Conservation (phyloP, 2,329 filamentous ascomycete species). For the Furcasterigmium sp. region DNA sequence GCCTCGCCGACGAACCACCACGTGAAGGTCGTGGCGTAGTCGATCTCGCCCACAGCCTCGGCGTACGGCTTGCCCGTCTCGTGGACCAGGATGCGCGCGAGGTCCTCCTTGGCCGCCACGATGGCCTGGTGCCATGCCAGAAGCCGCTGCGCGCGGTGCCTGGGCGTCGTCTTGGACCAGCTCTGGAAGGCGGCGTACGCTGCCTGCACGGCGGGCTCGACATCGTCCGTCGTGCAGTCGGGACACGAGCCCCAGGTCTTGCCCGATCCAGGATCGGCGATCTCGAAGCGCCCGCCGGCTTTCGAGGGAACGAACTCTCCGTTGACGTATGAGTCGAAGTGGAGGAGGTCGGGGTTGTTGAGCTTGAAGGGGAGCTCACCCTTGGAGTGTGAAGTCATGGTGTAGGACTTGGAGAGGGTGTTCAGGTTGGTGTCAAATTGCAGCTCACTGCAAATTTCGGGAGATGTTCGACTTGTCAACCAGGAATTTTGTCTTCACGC, state of each 20-base stretch:
- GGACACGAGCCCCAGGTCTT: constrained; percentile 45
- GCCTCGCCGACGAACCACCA: constrained; percentile 54
- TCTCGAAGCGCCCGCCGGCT: constrained; percentile 42
- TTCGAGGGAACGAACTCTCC: constrained; percentile 39
- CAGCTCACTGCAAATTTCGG: too few species aligned
- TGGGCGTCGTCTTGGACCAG: constrained; percentile 28
- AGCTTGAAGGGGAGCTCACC: constrained; percentile 32
- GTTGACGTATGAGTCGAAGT: constrained; percentile 44
- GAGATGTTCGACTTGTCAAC: too few species aligned
- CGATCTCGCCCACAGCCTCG: constrained; percentile 49
- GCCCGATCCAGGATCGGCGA: constrained; percentile 48
- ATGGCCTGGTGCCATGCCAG: constrained; percentile 31
- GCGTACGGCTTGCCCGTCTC: constrained; percentile 54
- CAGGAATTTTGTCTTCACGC: too few species aligned
- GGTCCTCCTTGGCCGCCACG: constrained; percentile 25
- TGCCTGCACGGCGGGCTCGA: constrained; percentile 29
- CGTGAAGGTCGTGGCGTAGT: constrained; percentile 48
- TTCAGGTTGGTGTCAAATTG: too few species aligned
- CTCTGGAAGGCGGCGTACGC: constrained; percentile 28
- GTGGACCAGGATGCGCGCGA: constrained; percentile 31
- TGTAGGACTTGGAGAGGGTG: not conserved
- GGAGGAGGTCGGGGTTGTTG: constrained; percentile 39
- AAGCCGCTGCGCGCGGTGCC: constrained; percentile 27
- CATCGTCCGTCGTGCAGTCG: constrained; percentile 34
- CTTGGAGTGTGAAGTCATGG: not conserved